phyloP scores from a whole-genome alignment of 768 basidiomycete species.

The Pleurotus tuoliensis region DNA sequence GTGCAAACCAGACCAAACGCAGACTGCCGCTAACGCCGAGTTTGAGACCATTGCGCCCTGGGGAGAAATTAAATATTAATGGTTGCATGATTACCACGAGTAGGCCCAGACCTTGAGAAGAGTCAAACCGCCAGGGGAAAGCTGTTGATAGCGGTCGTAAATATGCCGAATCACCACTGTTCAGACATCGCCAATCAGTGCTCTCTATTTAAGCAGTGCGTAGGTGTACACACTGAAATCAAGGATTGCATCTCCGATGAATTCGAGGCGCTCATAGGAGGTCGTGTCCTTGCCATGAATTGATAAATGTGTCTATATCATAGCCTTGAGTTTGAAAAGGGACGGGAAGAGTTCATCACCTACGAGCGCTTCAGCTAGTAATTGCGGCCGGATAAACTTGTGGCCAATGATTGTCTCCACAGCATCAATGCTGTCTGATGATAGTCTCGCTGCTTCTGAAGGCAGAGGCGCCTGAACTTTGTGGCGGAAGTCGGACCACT shows the following conservation, averaged over 20 bases:
- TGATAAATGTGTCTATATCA: constrained; percentile 66
- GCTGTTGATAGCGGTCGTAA: constrained; percentile 54
- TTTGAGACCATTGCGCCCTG: constrained; percentile 89
- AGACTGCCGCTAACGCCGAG: constrained; percentile 69
- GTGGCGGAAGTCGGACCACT: constrained; percentile 69
- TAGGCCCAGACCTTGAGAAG: constrained; percentile 62
- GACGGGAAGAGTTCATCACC: constrained; percentile 15
- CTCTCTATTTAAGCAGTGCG: constrained; percentile 3
- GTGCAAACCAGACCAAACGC: constrained; percentile 65
- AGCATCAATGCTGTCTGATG: constrained; percentile 43
- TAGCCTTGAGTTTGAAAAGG: not conserved
- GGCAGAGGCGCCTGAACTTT: constrained; percentile 43
- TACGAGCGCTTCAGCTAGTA: constrained; percentile 74
- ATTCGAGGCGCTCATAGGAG: constrained; percentile 76
- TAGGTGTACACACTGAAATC: constrained; percentile 61
- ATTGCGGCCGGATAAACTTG: constrained; percentile 54
- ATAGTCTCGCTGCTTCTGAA: constrained; percentile 39
- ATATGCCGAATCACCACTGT: constrained; percentile 74
- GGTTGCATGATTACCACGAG: too few species aligned
- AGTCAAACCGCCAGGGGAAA: constrained; percentile 76
- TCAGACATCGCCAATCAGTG: constrained; percentile 5
- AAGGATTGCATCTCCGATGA: constrained; percentile 82
- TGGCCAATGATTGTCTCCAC: constrained; percentile 65
- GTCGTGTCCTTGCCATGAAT: constrained; percentile 50
- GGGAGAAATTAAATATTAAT: constrained; percentile 2